Evolutionary conservation across 2,329 filamentous ascomycete species (phyloP).

Genomic region (Paecilomyces dactylethromorphus): DNA sequence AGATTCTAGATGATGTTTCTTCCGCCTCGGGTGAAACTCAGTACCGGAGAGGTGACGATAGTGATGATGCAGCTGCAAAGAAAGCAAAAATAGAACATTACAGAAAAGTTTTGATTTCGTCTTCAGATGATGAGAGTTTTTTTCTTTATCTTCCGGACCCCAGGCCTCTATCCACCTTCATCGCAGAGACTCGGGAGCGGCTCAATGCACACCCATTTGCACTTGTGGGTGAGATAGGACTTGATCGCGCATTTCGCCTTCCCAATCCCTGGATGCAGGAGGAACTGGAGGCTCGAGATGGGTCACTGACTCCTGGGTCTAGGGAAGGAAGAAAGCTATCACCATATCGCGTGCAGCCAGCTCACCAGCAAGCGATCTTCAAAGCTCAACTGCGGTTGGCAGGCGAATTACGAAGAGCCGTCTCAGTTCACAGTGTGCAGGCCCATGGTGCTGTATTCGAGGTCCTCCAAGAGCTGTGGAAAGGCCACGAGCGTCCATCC

Average conservation of each 20-base stretch:
- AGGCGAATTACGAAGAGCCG: constrained; percentile 50
- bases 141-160: constrained; percentile 48
- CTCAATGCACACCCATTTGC: constrained; percentile 48
- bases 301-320: constrained; percentile 50
- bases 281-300: constrained; percentile 25
- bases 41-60: neutral
- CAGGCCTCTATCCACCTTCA: constrained; percentile 45
- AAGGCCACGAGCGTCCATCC: constrained; percentile 49
- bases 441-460: constrained; percentile 56
- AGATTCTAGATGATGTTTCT: constrained; percentile 45
- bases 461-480: constrained; percentile 50
- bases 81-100: constrained; percentile 45
- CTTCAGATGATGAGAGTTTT: constrained; percentile 41
- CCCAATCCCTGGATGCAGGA: constrained; percentile 44
- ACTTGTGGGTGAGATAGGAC: constrained; percentile 56
- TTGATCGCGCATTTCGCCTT: constrained; percentile 57
- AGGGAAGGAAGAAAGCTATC: constrained; percentile 54
- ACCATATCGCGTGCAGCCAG: constrained; percentile 49
- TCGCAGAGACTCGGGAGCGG: constrained; percentile 43
- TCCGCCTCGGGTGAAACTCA: neutral
- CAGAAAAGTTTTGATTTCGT: constrained; percentile 41
- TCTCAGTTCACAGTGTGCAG: constrained; percentile 59
- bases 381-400: constrained; percentile 53
- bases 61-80: constrained; percentile 10
- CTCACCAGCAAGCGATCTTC: constrained; percentile 54